phyloP scores from a whole-genome alignment of 257 asterid species.

The Fraxinus pennsylvanica region DNA sequence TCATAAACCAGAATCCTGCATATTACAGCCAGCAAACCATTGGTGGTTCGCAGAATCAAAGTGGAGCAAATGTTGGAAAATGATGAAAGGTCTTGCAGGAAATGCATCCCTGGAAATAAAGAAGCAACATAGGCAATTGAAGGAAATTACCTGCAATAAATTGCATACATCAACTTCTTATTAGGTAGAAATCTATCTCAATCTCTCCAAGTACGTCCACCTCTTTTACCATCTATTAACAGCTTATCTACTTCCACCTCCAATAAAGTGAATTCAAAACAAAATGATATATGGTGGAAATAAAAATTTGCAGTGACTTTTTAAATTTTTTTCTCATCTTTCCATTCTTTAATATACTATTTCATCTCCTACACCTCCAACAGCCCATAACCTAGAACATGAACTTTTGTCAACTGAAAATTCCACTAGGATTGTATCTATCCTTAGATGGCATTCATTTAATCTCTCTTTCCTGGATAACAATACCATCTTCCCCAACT shows the following conservation, averaged over 20 bases:
- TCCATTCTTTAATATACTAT: not conserved
- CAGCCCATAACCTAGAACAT: not conserved
- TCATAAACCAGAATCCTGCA: constrained; percentile 66
- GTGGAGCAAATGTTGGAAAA: constrained; percentile 70
- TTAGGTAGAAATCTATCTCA: constrained; percentile 1
- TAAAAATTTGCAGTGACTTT: not conserved
- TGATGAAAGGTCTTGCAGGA: constrained; percentile 45
- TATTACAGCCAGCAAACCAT: constrained; percentile 69
- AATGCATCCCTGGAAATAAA: constrained; percentile 73
- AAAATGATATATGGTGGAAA: not conserved
- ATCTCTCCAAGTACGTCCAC: not conserved
- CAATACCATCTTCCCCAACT: not conserved
- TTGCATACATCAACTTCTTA: constrained; percentile 41
- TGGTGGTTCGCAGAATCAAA: constrained; percentile 66
- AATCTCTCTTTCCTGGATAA: not conserved
- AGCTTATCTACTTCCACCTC: not conserved
- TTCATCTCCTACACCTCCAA: not conserved
- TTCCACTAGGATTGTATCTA: not conserved
- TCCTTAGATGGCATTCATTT: not conserved
- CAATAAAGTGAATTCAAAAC: not conserved
- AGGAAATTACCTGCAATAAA: constrained; percentile 84
- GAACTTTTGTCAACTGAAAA: not conserved
- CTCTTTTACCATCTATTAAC: not conserved
- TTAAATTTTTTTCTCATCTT: not conserved
- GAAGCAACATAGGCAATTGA: constrained; percentile 94